A percentile compares a stretch with the other conserved stretches of the same genome.
Evolutionary conservation across 495 filamentous ascomycete species (phyloP).

Genomic region (Chaetomium fimeti): DNA sequence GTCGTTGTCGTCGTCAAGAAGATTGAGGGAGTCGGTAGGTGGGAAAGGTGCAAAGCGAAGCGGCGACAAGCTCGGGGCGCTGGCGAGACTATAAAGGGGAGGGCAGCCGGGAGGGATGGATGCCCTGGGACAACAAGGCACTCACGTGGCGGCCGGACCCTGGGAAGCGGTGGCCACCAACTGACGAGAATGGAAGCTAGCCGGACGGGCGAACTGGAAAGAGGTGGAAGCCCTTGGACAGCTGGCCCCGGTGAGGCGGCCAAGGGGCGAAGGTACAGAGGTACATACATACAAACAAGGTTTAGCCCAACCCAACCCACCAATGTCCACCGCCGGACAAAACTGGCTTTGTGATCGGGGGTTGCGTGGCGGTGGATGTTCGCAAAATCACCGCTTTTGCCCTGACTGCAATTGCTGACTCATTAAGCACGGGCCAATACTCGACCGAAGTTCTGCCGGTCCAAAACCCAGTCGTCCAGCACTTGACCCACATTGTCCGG

Average conservation of each 20-base stretch:
- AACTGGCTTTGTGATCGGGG: no score
- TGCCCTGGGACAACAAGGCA: constrained; percentile 12
- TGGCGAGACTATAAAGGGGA: constrained; percentile 22
- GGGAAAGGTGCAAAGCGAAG: constrained; percentile 6
- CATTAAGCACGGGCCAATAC: no score
- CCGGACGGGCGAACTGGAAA: constrained; percentile 30
- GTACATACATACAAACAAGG: not conserved
- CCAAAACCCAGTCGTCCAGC: no score
- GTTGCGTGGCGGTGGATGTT: no score
- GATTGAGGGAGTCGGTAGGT: not conserved
- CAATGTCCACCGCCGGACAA: no score
- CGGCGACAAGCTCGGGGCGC: not conserved
- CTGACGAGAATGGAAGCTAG: constrained; percentile 17
- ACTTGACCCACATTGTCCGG: no score
- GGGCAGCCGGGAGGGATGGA: constrained; percentile 23
- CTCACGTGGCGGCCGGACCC: constrained; percentile 30
- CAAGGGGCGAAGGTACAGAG: constrained; percentile 11
- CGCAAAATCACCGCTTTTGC: no score
- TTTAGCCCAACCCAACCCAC: not conserved
- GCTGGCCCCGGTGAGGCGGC: constrained; percentile 16
- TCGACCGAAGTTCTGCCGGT: no score
- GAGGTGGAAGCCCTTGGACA: constrained; percentile 33
- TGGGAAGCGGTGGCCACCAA: constrained; percentile 26
- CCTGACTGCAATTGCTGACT: no score
- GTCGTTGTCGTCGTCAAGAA: not conserved